phyloP scores from a whole-genome alignment of 2,329 filamentous ascomycete genomes.

The Bimuria novae-zelandiae region DNA sequence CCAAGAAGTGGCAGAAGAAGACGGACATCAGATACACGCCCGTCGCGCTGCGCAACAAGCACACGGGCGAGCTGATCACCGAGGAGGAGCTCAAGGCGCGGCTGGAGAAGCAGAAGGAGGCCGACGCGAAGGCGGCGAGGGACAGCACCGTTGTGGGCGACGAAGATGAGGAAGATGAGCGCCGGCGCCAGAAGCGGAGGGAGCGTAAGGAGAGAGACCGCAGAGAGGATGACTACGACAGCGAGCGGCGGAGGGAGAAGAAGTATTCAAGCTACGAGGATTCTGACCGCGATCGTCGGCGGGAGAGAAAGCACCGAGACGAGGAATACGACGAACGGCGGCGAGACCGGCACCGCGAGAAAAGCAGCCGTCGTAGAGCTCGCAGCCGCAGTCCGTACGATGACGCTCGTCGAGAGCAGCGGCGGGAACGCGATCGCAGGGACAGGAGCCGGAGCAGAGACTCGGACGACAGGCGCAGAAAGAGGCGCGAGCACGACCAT shows the following conservation, averaged over 20 bases:
- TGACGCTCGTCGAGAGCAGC: slow-evolving; percentile 13
- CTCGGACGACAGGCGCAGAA: slow-evolving; percentile 29
- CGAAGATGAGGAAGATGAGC: slow-evolving; percentile 23
- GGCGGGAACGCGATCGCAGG: slow-evolving; percentile 23
- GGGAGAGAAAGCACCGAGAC: slow-evolving; percentile 13
- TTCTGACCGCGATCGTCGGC: background rate
- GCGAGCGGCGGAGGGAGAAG: slow-evolving; percentile 23
- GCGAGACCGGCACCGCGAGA: slow-evolving; percentile 3
- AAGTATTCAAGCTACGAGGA: background rate
- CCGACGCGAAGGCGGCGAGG: slow-evolving; percentile 40
- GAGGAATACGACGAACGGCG: slow-evolving; percentile 11
- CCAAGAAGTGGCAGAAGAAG: slow-evolving; percentile 48
- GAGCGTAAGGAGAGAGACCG: slow-evolving; percentile 23
- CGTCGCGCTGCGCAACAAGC: slow-evolving; percentile 63
- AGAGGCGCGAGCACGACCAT: slow-evolving; percentile 26
- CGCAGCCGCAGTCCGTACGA: slow-evolving; percentile 6
- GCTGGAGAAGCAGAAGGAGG: slow-evolving; percentile 53
- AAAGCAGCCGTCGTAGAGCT: background rate
- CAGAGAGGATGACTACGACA: slow-evolving; percentile 26
- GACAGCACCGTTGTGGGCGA: slow-evolving; percentile 21
- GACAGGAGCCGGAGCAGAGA: slow-evolving; percentile 21
- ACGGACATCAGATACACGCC: slow-evolving; percentile 62
- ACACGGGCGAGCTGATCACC: slow-evolving; percentile 65
- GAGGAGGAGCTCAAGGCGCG: slow-evolving; percentile 63
- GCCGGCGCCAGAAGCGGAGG: slow-evolving; percentile 23